Evolutionary conservation across 2,329 filamentous ascomycete genomes (phyloP), one percentile per base, ranked within the genome.

Genomic region (Ambrosiella beaveri): DNA sequence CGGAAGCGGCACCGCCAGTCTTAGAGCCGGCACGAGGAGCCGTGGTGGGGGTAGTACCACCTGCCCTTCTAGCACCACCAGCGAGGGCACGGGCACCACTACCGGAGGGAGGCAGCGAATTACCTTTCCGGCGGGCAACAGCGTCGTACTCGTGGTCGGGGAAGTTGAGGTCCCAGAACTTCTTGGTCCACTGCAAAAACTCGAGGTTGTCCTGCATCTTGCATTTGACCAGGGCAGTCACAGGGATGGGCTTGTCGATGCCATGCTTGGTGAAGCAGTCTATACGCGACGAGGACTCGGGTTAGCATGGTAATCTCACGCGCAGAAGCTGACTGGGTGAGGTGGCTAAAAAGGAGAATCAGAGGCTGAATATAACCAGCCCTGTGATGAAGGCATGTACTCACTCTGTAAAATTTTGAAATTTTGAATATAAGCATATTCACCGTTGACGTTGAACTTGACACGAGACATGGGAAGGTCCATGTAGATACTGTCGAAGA

Each of bases 141-240:
- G 93, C 88, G 69, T 98, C 93, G 75, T 98, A 98, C 63, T 97
- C 93, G 66, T 93, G 89, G 61, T 93, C 93, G 7, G 93, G 93
- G 73, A 88, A 98, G 77, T 96, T 89, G 69, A 96, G 88, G 68
- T 98, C 93, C 93, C 93, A 98, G 75, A 89, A 96, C 65, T 80
- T 78, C 80, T 98, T 98, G 61, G 84, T 84, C 86, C 89, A 98
- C 74, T 98, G 93, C 61, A 98, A 77, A 71, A 98, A 98, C 69
- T 97, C 93, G 65, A 98, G 86, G 75, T 98, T 98, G 72, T 98
- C 93, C 78, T 98, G 93, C 91, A 98, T 98, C 77, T 95, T 96
- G 78, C 93, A 98, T 73, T 97, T 98, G 66, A 93, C 81, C 61
- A 98, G 82, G 60, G 79, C 76, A 71, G 95, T 82, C 69, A 97